These are phyloP conservation scores for Lasiodiplodia gonubiensis DNA, from an alignment of 2,329 filamentous ascomycete genomes.

Conservation along the genomic window DNA sequence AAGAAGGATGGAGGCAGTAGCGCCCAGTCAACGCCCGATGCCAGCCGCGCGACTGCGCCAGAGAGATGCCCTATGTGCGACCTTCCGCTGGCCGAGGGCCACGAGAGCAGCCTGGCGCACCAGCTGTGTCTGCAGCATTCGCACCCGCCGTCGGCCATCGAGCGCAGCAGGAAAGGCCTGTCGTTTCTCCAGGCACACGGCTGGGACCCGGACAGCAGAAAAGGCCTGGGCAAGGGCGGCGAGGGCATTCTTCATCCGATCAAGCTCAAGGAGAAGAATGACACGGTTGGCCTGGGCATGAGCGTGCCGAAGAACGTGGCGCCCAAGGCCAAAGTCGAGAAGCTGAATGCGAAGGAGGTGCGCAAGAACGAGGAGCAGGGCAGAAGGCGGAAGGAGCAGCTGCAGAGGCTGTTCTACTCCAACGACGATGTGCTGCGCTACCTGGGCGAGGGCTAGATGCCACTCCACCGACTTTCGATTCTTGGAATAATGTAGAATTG, in stretches of 20 bases:
- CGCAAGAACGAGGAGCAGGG: constrained; percentile 67
- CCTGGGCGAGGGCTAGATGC: constrained; percentile 54
- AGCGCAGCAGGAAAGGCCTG: constrained; percentile 73
- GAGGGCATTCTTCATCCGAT: constrained; percentile 77
- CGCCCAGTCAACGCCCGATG: not conserved
- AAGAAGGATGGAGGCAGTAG: constrained; percentile 25
- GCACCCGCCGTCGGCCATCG: constrained; percentile 73
- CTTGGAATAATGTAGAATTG: not conserved
- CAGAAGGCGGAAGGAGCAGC: constrained; percentile 65
- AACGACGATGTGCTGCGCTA: constrained; percentile 79
- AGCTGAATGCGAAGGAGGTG: constrained; percentile 55
- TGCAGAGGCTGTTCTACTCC: constrained; percentile 75
- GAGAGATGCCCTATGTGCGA: constrained; percentile 46
- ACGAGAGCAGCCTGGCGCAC: constrained; percentile 70
- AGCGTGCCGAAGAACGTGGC: constrained; percentile 42
- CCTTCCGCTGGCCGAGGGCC: constrained; percentile 47
- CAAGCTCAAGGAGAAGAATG: constrained; percentile 72
- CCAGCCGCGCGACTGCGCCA: constrained; percentile 27
- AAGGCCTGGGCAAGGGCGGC: constrained; percentile 72
- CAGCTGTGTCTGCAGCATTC: constrained; percentile 73
- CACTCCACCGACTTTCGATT: not conserved
- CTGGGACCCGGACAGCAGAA: constrained; percentile 75
- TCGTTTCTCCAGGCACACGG: constrained; percentile 69
- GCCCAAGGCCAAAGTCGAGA: constrained; percentile 42
- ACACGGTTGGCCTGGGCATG: constrained; percentile 75